Evolutionary conservation across 306 rosid genomes (phyloP).

Genomic region (Cicer judaicum): DNA sequence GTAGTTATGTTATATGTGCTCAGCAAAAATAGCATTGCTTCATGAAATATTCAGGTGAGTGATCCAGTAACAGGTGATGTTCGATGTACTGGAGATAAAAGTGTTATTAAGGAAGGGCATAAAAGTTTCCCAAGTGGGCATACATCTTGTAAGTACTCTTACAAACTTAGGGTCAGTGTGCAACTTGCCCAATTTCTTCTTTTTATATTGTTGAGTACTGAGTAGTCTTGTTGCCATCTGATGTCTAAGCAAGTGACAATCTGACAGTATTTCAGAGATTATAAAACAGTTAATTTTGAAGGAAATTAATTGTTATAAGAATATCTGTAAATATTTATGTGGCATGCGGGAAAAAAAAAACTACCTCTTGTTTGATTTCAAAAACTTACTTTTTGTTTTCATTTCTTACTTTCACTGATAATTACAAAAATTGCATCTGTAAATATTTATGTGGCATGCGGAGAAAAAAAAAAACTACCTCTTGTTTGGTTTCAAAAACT

Average conservation of each 20-base stretch:
- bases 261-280: slow-evolving; percentile 31
- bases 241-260: slow-evolving; percentile 13
- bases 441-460: not conserved
- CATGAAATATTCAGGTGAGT: slow-evolving; percentile 64
- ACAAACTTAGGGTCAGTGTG: slow-evolving; percentile 37
- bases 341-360: not conserved
- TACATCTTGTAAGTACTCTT: slow-evolving; percentile 76
- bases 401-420: not conserved
- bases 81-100: slow-evolving; percentile 67
- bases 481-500: not conserved
- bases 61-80: slow-evolving; percentile 63
- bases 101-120: slow-evolving; percentile 87
- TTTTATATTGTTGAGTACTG: slow-evolving; percentile 4
- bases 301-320: not conserved
- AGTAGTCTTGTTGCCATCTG: slow-evolving; percentile 9
- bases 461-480: not conserved
- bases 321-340: slow-evolving; percentile 4
- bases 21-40: slow-evolving; percentile 35
- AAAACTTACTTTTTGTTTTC: not conserved
- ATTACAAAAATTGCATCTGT: too few species aligned
- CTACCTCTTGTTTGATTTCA: not conserved
- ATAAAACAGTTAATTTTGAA: slow-evolving; percentile 20
- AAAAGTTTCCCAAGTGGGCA: slow-evolving; percentile 99
- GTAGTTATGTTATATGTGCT: slow-evolving; percentile 12
- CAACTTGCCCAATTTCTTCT: slow-evolving; percentile 8